Evolutionary conservation across 106 monocot species (phyloP), one percentile per base, ranked within the genome.

Genomic region (Hemerocallis citrina): DNA sequence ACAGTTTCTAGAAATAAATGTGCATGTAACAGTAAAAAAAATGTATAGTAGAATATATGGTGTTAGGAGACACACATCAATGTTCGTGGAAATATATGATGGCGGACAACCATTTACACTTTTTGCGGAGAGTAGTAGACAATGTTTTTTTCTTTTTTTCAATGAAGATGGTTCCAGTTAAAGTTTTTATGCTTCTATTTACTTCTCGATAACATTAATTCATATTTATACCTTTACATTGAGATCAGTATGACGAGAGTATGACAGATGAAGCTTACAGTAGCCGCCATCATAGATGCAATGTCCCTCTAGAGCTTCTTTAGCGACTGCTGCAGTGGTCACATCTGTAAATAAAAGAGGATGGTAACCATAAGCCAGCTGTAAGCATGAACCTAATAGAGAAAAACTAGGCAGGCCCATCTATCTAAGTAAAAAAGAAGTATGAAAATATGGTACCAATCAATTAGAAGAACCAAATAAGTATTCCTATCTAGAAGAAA

Each of bases 251-350:
- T 88, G 88, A 80, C 79, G 83, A 80, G 88, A 88, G 88, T 88
- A 88, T 77, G 88, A 80, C 79, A 88, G 83, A 80, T 88, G 88
- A 83, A 88, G 88, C 88, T 94, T 96, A 84, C 90, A 96, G 54
- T 81, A 96, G 71, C 96, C 90, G 67, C 86, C 90, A 64, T 85
- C 86, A 90, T 96, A 90, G 37, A 96, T 96, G 86, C 90, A 87
- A 66, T 96, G 96, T 72, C 95, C 95, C 72, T 95, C 95, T 58
- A 96, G 72, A 39, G 90, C 84, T 57, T 96, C 84, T 72, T 96
- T 96, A 27, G 96, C 90, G 59, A 87, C 72, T 45, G 80, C 75
- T 46, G 94, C 89, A 10, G 83, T 83, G 51, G 77, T 68, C 32
- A 89, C 66, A 78, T 89, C 94, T 95, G 40, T 70, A 50, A 52